A percentile compares a stretch with the other conserved stretches of the same genome.
Evolutionary conservation across 2,329 filamentous ascomycete genomes (phyloP).

Genomic region (Trichoderma koningii): DNA sequence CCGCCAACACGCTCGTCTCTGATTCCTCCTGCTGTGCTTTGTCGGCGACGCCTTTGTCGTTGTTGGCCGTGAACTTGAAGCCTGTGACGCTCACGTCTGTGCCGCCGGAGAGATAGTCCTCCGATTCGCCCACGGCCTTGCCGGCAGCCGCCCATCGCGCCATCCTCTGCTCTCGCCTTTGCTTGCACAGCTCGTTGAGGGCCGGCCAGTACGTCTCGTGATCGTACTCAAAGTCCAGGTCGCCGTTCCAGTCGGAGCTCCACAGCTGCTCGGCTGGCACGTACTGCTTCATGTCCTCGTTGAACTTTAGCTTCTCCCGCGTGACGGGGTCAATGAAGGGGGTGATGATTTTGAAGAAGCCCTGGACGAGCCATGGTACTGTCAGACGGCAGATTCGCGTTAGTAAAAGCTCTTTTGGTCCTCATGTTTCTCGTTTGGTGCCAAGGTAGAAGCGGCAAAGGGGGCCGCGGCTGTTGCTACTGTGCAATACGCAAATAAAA

Average conservation of each 20-base stretch:
- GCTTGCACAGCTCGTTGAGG: constrained; percentile 68
- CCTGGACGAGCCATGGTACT: constrained; percentile 89
- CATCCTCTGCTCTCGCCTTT: constrained; percentile 62
- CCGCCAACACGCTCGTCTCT: constrained; percentile 26
- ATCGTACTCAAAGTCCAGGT: constrained; percentile 88
- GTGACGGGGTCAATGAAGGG: constrained; percentile 97
- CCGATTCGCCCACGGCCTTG: constrained; percentile 79
- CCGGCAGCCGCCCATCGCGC: constrained; percentile 79
- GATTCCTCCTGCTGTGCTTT: constrained; percentile 27
- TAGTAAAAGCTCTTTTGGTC: background rate
- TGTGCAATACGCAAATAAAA: too few species aligned
- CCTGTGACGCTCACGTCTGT: constrained; percentile 42
- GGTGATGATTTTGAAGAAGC: constrained; percentile 94
- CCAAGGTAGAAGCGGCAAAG: background rate
- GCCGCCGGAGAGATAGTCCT: constrained; percentile 78
- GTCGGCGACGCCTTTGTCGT: constrained; percentile 30
- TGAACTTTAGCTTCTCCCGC: constrained; percentile 94
- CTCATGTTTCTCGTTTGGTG: background rate
- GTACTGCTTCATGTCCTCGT: constrained; percentile 82
- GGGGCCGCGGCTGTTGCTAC: too few species aligned
- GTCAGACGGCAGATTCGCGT: constrained; percentile 2
- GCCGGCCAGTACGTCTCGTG: constrained; percentile 89
- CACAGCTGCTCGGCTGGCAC: constrained; percentile 82
- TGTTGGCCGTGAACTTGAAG: constrained; percentile 34
- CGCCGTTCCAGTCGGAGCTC: constrained; percentile 71